Percentiles rank a stretch among this genome's conserved stretches.
Conservation (phyloP, 768 basidiomycete genomes). For the Suillus occidentalis region DNA sequence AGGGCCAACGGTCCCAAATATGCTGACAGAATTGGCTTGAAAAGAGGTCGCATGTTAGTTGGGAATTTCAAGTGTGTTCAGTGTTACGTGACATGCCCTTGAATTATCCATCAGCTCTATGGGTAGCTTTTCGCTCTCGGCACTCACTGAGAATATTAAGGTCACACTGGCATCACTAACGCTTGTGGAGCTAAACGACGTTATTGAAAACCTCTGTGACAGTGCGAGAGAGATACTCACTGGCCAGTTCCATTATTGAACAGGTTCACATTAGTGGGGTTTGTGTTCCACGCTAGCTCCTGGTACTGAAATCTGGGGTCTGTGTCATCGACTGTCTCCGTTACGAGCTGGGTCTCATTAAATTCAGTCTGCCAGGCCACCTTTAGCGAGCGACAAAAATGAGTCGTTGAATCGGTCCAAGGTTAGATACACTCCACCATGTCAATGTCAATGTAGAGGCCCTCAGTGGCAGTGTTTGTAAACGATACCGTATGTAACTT, state of each 20-base stretch:
- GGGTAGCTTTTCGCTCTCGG: background rate
- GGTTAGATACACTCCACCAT: conserved; percentile 32
- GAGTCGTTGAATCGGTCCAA: background rate
- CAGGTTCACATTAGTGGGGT: conserved; percentile 30
- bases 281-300: conserved; percentile 35
- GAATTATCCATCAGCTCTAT: conserved; percentile 10
- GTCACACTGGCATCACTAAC: conserved; percentile 32
- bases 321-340: conserved; percentile 31
- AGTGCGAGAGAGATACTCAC: conserved; percentile 20
- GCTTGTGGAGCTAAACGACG: conserved; percentile 32
- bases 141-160: conserved; percentile 41
- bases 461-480: conserved; percentile 25
- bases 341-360: conserved; percentile 13
- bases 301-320: conserved; percentile 41
- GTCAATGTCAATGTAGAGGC: conserved; percentile 44
- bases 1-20: conserved; percentile 45
- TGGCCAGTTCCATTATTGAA: conserved; percentile 46
- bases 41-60: background rate
- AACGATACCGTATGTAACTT: conserved; percentile 37
- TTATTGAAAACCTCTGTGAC: background rate
- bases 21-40: conserved; percentile 42
- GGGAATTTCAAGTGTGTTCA: background rate
- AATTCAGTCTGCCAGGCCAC: conserved; percentile 31
- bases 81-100: conserved; percentile 22
- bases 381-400: conserved; percentile 12